Evolutionary conservation across 345 rosid species (phyloP).

Genomic region (Eucalyptus cloeziana): DNA sequence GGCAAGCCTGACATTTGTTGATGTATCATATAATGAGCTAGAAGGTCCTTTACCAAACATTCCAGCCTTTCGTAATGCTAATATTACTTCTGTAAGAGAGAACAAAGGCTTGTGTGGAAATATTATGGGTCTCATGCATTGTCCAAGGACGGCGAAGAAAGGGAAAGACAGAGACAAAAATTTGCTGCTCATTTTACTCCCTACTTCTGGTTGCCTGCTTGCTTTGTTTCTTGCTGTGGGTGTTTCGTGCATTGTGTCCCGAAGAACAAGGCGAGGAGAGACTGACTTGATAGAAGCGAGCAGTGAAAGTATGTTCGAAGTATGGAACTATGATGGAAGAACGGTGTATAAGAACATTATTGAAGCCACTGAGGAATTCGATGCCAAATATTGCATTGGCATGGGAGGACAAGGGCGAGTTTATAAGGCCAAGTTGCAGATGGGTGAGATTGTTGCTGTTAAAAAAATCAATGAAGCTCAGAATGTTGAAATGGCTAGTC

Average conservation of each 20-base stretch:
- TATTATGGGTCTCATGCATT: background rate
- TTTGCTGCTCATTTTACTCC: background rate
- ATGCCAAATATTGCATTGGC: constrained; percentile 2
- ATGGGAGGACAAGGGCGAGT: constrained; percentile 6
- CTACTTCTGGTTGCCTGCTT: background rate
- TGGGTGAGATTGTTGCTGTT: constrained; percentile 7
- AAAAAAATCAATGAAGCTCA: background rate
- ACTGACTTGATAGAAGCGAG: background rate
- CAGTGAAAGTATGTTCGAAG: background rate
- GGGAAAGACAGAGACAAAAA: background rate
- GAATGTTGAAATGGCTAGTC: background rate
- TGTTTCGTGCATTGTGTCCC: background rate
- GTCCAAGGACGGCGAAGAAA: background rate
- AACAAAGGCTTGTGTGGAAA: constrained; percentile 12
- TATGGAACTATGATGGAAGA: background rate
- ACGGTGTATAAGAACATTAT: constrained; percentile 2
- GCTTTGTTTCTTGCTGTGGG: background rate
- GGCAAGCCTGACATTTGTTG: background rate
- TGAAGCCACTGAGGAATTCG: constrained; percentile 3
- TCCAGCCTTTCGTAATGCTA: constrained; percentile 8
- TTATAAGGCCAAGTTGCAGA: constrained; percentile 1
- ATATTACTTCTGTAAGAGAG: background rate
- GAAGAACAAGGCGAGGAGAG: background rate
- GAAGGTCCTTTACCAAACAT: constrained; percentile 18
- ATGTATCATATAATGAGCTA: constrained; percentile 13